Conservation (phyloP, 768 basidiomycete genomes). For the Coprinellus aureogranulatus region DNA sequence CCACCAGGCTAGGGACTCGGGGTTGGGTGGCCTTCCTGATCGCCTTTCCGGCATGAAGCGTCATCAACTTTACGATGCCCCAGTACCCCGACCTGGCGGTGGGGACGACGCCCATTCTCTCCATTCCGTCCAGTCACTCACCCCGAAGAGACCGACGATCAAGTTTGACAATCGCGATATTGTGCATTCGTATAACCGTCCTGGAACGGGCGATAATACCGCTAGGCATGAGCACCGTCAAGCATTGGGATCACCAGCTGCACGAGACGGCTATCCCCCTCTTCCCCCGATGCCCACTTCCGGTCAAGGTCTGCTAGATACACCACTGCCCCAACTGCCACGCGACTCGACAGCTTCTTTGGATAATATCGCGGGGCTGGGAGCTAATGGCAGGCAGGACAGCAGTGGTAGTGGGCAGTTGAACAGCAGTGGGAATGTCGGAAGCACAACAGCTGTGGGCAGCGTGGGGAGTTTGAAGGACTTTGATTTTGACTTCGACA, state of each 20-base stretch:
- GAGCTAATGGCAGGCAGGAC: neutral
- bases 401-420: neutral
- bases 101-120: slow-evolving; percentile 40
- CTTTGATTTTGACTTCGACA: slow-evolving; percentile 4
- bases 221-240: slow-evolving; percentile 50
- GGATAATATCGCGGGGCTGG: neutral
- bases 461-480: neutral
- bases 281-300: slow-evolving; percentile 25
- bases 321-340: slow-evolving; percentile 21
- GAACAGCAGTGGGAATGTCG: neutral
- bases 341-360: neutral
- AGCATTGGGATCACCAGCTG: slow-evolving; percentile 32
- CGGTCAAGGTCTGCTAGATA: slow-evolving; percentile 28
- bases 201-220: slow-evolving; percentile 46
- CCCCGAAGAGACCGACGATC: slow-evolving; percentile 53
- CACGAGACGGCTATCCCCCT: slow-evolving; percentile 29
- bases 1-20: neutral
- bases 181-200: slow-evolving; percentile 69
- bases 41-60: slow-evolving; percentile 57
- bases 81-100: slow-evolving; percentile 50
- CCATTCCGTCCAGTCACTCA: slow-evolving; percentile 33
- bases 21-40: slow-evolving; percentile 1
- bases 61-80: slow-evolving; percentile 87
- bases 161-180: slow-evolving; percentile 75
- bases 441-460: slow-evolving; percentile 2